Evolutionary conservation across 805 yeast species (phyloP).

Genomic region (Kazachstania viticola): DNA sequence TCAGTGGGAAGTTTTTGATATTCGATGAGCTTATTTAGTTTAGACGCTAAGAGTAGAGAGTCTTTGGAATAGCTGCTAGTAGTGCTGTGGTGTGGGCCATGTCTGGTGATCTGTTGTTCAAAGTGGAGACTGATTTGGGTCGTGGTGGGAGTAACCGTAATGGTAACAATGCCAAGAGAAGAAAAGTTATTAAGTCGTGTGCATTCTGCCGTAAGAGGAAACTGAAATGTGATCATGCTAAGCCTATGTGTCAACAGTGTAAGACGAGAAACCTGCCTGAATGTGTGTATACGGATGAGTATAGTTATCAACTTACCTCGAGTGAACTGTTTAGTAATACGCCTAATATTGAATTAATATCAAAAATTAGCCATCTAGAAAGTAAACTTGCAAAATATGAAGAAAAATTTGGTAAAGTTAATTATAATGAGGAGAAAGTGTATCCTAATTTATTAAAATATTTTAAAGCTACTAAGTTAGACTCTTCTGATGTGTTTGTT

Average conservation of each 20-base stretch:
- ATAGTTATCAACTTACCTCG: slow-evolving; percentile 11
- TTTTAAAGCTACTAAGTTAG: neutral
- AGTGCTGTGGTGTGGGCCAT: too few species aligned
- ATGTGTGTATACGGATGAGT: slow-evolving; percentile 18
- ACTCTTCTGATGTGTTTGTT: neutral
- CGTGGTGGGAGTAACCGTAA: too few species aligned
- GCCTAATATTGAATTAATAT: slow-evolving; percentile 17
- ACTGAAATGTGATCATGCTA: slow-evolving; percentile 15
- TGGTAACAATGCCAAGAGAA: slow-evolving; percentile 9
- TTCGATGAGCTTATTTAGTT: too few species aligned
- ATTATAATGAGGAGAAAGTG: too few species aligned
- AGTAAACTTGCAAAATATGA: neutral
- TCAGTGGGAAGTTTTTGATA: too few species aligned
- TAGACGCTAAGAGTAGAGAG: too few species aligned
- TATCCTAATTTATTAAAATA: neutral
- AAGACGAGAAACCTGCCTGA: slow-evolving; percentile 10
- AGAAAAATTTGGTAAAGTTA: neutral
- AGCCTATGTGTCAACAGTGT: neutral
- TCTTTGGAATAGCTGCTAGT: too few species aligned
- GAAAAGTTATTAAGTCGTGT: slow-evolving; percentile 20
- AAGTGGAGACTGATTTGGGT: too few species aligned
- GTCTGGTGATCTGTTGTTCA: too few species aligned
- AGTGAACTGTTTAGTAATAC: slow-evolving; percentile 14
- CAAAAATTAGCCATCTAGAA: slow-evolving; percentile 13
- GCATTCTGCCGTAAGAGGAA: slow-evolving; percentile 21